Evolutionary conservation across 345 rosid genomes (phyloP), one percentile per base, ranked within the genome.

Genomic region (Populus deltoides): DNA sequence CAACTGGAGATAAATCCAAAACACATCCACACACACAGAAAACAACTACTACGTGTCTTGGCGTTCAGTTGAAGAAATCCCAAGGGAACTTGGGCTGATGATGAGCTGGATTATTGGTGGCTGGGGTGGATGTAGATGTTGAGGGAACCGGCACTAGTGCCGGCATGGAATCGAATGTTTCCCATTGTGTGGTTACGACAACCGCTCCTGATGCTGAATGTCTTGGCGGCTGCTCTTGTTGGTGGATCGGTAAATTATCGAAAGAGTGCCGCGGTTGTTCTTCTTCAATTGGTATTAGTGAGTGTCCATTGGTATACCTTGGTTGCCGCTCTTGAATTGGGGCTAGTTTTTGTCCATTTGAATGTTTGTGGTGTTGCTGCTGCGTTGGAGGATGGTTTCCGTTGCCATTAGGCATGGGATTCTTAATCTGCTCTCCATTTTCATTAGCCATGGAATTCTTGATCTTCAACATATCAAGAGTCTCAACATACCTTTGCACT

Each of bases 401-500:
- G 78, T 90, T 87, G 77, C 77, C 80, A 65, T 70, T 74, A n/a
- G 84, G 78, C 62, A 70, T 16, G 81, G 33, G 8, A 22, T 3
- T 24, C 63, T 59, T 59, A 25, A 59, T 10, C 25, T 59, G 27
- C 0, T 59, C 63, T 6, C 13, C 29, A 8, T 59, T 38, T 81
- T 73, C 78, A 49, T 63, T 75, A 43, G 84, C 81, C 78, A 55
- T 80, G 7, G 98, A 89, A 89, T 87, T 94, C 78, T 91, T 97
- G n/a, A 90, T 81, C 89, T 94, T 97, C 84, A 97, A 86, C 82
- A 83, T 71, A 83, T 97, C 99, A 67, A 97, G 80, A 43, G 94
- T 90, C 80, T 97, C 98, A 1, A 97, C 99, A 81, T 85, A 97
- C 81, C 88, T 91, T 72, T 97, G 99, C 69, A 97, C 98, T 88